These are phyloP conservation scores for Psilocybe subaeruginosa DNA, from an alignment of 768 basidiomycete species.

Conservation along the genomic window DNA sequence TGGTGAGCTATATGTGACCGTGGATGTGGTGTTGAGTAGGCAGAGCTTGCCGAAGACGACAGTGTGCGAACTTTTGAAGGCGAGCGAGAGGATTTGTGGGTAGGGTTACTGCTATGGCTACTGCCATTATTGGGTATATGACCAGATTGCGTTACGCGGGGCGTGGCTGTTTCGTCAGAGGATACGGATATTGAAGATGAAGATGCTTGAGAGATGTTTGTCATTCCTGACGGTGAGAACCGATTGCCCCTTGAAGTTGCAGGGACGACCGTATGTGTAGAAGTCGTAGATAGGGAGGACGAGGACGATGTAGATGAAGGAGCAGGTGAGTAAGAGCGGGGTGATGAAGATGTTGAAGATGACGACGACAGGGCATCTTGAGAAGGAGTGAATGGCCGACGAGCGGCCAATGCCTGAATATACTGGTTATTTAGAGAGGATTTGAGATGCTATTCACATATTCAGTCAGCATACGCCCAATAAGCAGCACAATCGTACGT, in stretches of 20 bases:
- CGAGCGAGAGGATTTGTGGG: constrained; percentile 16
- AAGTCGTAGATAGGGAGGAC: constrained; percentile 72
- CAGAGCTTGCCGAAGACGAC: constrained; percentile 26
- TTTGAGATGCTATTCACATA: constrained; percentile 37
- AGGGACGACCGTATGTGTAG: constrained; percentile 74
- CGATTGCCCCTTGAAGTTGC: constrained; percentile 37
- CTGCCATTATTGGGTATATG: constrained; percentile 15
- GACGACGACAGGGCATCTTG: constrained; percentile 19
- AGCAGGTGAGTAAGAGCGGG: constrained; percentile 48
- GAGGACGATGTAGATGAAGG: constrained; percentile 66
- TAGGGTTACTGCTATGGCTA: neutral
- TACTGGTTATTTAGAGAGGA: constrained; percentile 44
- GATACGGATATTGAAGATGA: constrained; percentile 38
- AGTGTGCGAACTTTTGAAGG: constrained; percentile 28
- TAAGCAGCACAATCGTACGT: constrained; percentile 18
- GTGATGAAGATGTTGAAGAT: constrained; percentile 28
- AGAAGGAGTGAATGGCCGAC: constrained; percentile 24
- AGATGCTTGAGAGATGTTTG: constrained; percentile 31
- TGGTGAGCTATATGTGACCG: constrained; percentile 23
- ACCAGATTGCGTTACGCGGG: constrained; percentile 18
- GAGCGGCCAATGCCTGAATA: constrained; percentile 37
- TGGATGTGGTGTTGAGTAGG: constrained; percentile 26
- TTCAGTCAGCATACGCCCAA: constrained; percentile 8
- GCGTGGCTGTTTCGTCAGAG: constrained; percentile 42
- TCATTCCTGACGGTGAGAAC: constrained; percentile 27